Evolutionary conservation across 2,329 filamentous ascomycete species (phyloP).

Genomic region (Xylaria arbuscula): DNA sequence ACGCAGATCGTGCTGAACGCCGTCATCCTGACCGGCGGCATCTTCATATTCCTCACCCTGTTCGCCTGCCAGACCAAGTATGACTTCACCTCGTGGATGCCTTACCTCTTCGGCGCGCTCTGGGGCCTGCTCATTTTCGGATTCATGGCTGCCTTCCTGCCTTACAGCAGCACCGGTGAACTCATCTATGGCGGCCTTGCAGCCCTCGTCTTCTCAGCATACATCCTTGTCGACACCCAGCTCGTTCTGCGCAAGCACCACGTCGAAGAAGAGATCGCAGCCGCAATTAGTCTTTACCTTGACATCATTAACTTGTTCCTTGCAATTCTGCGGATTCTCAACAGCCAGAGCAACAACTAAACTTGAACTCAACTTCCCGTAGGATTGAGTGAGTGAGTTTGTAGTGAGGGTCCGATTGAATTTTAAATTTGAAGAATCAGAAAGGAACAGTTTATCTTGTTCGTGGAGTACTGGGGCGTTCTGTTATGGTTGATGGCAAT

Average conservation of each 20-base stretch:
- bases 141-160: slow-evolving; percentile 92
- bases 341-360: slow-evolving; percentile 95
- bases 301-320: slow-evolving; percentile 98
- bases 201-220: slow-evolving; percentile 90
- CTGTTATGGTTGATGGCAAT: slow-evolving; percentile 3
- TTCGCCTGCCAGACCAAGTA: slow-evolving; percentile 99
- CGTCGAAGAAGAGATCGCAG: slow-evolving; percentile 97
- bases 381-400: neutral
- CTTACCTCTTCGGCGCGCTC: slow-evolving; percentile 89
- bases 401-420: neutral
- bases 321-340: slow-evolving; percentile 92
- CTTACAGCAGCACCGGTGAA: slow-evolving; percentile 82
- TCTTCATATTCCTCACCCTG: slow-evolving; percentile 81
- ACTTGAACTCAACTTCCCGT: neutral
- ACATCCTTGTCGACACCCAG: slow-evolving; percentile 97
- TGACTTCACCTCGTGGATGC: slow-evolving; percentile 97
- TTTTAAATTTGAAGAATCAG: neutral
- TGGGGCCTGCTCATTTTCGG: slow-evolving; percentile 94
- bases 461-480: slow-evolving; percentile 18
- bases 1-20: slow-evolving; percentile 88
- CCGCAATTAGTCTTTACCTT: slow-evolving; percentile 92
- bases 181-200: slow-evolving; percentile 84
- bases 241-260: slow-evolving; percentile 95
- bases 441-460: neutral
- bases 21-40: slow-evolving; percentile 85